Conservation (phyloP, 371 early-diverging fungal genomes). For the Gilbertella persicaria region DNA sequence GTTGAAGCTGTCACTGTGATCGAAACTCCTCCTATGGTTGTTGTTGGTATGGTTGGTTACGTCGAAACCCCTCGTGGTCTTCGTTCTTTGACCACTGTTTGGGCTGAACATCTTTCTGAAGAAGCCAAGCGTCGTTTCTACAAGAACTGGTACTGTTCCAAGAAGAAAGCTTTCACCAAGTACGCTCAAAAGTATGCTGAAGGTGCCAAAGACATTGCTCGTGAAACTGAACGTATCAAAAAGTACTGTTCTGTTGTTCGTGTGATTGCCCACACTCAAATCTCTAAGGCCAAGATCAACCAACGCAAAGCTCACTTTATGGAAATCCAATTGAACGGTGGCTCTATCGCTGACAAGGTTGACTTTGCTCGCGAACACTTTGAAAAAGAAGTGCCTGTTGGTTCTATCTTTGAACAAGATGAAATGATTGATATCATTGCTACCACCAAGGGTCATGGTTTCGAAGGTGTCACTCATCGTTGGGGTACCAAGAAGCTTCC, state of each 20-base stretch:
- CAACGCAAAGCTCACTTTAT: slow-evolving; percentile 99
- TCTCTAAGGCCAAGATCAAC: slow-evolving; percentile 88
- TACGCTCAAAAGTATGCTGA: slow-evolving; percentile 96
- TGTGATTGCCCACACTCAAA: slow-evolving; percentile 98
- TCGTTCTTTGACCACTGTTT: slow-evolving; percentile 95
- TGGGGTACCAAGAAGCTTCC: slow-evolving; percentile 99
- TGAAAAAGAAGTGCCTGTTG: slow-evolving; percentile 93
- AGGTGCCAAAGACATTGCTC: slow-evolving; percentile 82
- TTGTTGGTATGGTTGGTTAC: slow-evolving; percentile 99
- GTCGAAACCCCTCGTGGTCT: slow-evolving; percentile 98
- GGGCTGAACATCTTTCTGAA: slow-evolving; percentile 98
- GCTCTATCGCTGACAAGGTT: slow-evolving; percentile 96
- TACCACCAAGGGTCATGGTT: slow-evolving; percentile 99
- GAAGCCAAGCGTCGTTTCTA: slow-evolving; percentile 98
- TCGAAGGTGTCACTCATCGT: slow-evolving; percentile 98
- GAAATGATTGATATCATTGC: slow-evolving; percentile 99
- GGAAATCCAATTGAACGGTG: slow-evolving; percentile 99
- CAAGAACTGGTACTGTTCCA: slow-evolving; percentile 99
- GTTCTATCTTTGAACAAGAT: slow-evolving; percentile 92
- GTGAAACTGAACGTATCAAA: slow-evolving; percentile 95
- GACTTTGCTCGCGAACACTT: slow-evolving; percentile 96
- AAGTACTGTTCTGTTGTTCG: slow-evolving; percentile 98
- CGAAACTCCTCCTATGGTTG: slow-evolving; percentile 97
- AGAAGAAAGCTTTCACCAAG: slow-evolving; percentile 99
- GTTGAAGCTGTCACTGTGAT: slow-evolving; percentile 99